Conservation (phyloP, 495 filamentous ascomycete species). For the Thozetella sp. region DNA sequence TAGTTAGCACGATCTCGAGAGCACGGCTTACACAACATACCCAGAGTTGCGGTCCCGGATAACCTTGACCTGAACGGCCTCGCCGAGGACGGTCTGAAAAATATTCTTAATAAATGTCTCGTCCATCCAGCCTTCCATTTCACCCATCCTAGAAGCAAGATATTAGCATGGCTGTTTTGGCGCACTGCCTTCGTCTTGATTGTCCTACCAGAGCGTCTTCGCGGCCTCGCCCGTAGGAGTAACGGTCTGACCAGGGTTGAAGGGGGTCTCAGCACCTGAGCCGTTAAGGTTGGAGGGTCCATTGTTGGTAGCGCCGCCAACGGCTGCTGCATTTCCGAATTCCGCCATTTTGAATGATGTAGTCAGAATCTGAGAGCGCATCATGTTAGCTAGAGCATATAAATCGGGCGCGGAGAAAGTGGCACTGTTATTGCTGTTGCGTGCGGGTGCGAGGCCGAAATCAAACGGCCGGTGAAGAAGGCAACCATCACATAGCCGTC, state of each 20-base stretch:
- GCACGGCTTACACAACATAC: constrained; percentile 59
- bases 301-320: constrained; percentile 19
- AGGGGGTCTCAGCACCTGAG: constrained; percentile 13
- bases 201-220: constrained; percentile 46
- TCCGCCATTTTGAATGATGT: constrained; percentile 22
- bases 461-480: too few species aligned
- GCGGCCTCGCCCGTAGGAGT: constrained; percentile 23
- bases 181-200: too few species aligned
- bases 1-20: constrained; percentile 61
- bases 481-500: too few species aligned
- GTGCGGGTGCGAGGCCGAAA: too few species aligned
- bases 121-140: constrained; percentile 99
- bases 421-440: too few species aligned
- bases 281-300: constrained; percentile 28
- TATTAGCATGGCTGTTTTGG: neutral
- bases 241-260: constrained; percentile 11
- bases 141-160: constrained; percentile 83
- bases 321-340: constrained; percentile 15
- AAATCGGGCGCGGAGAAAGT: neutral
- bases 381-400: neutral
- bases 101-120: constrained; percentile 97
- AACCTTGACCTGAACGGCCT: constrained; percentile 98
- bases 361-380: neutral
- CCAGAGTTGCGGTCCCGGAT: constrained; percentile 99
- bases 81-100: constrained; percentile 82